Percentiles rank a stretch among this genome's conserved stretches.
Evolutionary conservation across 495 filamentous ascomycete species (phyloP).

Genomic region (Hypoxylon lienhwacheense): DNA sequence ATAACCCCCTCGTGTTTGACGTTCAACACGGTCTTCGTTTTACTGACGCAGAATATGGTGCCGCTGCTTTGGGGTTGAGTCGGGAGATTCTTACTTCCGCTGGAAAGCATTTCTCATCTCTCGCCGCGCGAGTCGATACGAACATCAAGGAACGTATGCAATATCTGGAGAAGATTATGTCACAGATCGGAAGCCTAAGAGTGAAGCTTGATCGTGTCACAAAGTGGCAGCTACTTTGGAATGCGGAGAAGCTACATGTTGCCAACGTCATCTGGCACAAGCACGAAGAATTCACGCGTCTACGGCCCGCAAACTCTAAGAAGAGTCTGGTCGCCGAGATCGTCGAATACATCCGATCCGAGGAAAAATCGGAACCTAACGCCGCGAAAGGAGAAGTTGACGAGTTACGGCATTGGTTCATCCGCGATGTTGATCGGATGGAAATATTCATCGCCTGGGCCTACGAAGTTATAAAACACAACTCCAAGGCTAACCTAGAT

Average conservation of each 20-base stretch:
- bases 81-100: constrained; percentile 77
- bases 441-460: constrained; percentile 77
- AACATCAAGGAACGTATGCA: constrained; percentile 71
- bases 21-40: constrained; percentile 65
- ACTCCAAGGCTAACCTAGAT: constrained; percentile 59
- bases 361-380: constrained; percentile 65
- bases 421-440: constrained; percentile 71
- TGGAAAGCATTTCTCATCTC: constrained; percentile 67
- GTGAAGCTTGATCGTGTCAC: constrained; percentile 60
- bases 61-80: constrained; percentile 77
- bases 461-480: constrained; percentile 67
- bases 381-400: constrained; percentile 66
- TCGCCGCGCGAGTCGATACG: constrained; percentile 74
- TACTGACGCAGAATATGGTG: constrained; percentile 66
- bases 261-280: constrained; percentile 79
- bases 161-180: constrained; percentile 71
- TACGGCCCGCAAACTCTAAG: constrained; percentile 47
- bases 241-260: constrained; percentile 85
- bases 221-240: constrained; percentile 82
- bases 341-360: constrained; percentile 67
- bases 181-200: constrained; percentile 59
- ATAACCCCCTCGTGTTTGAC: constrained; percentile 80
- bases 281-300: constrained; percentile 62
- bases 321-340: constrained; percentile 66
- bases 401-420: constrained; percentile 76